phyloP scores from a whole-genome alignment of 2,329 filamentous ascomycete genomes.

The Alternaria longipes region DNA sequence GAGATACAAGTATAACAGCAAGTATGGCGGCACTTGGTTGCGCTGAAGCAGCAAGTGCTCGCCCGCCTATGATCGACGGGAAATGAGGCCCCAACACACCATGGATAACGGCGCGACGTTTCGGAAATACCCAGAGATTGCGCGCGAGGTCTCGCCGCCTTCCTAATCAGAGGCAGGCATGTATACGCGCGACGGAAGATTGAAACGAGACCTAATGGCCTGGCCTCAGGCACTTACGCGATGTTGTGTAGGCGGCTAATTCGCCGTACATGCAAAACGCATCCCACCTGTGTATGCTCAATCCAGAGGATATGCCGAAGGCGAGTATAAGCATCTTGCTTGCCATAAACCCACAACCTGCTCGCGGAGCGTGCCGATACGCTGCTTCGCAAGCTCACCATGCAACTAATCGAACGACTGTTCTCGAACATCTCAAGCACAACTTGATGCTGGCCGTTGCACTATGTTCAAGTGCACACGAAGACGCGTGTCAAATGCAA shows the following conservation, averaged over 20 bases:
- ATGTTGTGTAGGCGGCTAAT: slow-evolving; percentile 6
- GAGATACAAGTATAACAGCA: neutral
- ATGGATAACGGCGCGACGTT: slow-evolving; percentile 27
- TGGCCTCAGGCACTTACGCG: neutral
- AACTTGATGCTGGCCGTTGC: neutral
- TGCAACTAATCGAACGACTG: neutral
- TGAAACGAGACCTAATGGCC: slow-evolving; percentile 11
- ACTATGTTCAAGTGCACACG: neutral
- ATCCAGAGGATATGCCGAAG: neutral
- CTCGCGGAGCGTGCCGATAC: slow-evolving; percentile 2
- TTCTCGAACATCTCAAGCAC: neutral
- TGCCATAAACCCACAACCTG: slow-evolving; percentile 7
- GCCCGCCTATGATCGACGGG: slow-evolving; percentile 25
- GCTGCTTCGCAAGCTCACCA: neutral
- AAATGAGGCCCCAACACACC: slow-evolving; percentile 32
- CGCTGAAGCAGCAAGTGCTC: slow-evolving; percentile 12
- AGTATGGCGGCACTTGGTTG: slow-evolving; percentile 1
- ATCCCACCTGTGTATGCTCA: neutral
- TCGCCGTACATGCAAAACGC: slow-evolving; percentile 4
- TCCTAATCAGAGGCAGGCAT: slow-evolving; percentile 2
- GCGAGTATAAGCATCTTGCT: slow-evolving; percentile 7
- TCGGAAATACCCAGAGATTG: slow-evolving; percentile 37
- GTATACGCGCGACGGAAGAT: slow-evolving; percentile 1
- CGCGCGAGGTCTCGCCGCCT: slow-evolving; percentile 23
- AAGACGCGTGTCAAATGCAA: neutral